phyloP scores from a whole-genome alignment of 352 stramenopile species.

The Globisporangium yorkense region DNA sequence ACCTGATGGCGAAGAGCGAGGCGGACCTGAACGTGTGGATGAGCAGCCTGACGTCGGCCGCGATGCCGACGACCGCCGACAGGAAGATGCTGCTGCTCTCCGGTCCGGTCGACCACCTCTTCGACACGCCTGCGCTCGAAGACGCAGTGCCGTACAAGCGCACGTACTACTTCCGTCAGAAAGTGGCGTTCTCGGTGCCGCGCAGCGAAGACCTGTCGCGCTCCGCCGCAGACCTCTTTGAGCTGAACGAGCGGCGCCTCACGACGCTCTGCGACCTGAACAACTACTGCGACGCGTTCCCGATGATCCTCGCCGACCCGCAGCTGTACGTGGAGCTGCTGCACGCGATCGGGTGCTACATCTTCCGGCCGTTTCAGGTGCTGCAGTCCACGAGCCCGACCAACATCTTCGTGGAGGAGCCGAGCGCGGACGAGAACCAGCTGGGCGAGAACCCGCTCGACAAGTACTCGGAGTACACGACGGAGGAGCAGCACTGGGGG shows the following conservation, averaged over 20 bases:
- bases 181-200: slow-evolving; percentile 76
- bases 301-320: slow-evolving; percentile 73
- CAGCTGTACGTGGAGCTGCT: slow-evolving; percentile 80
- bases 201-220: slow-evolving; percentile 43
- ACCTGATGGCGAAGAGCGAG: slow-evolving; percentile 84
- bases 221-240: slow-evolving; percentile 58
- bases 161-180: slow-evolving; percentile 81
- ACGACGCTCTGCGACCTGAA: slow-evolving; percentile 82
- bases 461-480: slow-evolving; percentile 82
- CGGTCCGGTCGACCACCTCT: slow-evolving; percentile 59
- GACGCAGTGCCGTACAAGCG: slow-evolving; percentile 79
- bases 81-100: slow-evolving; percentile 60
- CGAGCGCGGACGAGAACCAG: slow-evolving; percentile 45
- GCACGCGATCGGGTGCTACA: slow-evolving; percentile 73
- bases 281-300: slow-evolving; percentile 81
- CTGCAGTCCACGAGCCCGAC: slow-evolving; percentile 43
- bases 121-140: slow-evolving; percentile 73
- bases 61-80: slow-evolving; percentile 66
- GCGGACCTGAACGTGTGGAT: slow-evolving; percentile 81
- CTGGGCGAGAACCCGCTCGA: slow-evolving; percentile 70
- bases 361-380: slow-evolving; percentile 71
- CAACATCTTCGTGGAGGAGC: slow-evolving; percentile 84
- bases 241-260: slow-evolving; percentile 78
- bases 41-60: slow-evolving; percentile 76
- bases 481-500: slow-evolving; percentile 78